These are phyloP conservation scores for Phytophthora multivora DNA, from an alignment of 352 stramenopile species.

Conservation along the genomic window DNA sequence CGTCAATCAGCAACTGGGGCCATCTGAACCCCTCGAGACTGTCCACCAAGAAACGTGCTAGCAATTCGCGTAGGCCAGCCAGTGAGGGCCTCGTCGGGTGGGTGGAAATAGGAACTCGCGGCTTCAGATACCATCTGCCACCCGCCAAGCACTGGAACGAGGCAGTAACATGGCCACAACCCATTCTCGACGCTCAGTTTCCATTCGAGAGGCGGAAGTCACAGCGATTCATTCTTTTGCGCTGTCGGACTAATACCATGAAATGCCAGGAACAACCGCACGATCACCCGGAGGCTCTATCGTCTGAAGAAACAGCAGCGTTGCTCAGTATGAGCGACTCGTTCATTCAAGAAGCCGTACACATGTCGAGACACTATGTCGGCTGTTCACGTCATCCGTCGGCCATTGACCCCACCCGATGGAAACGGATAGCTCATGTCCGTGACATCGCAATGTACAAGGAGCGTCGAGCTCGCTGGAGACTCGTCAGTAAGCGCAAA, in stretches of 20 bases:
- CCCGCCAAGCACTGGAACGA: slow-evolving; percentile 22
- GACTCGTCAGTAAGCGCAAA: slow-evolving; percentile 27
- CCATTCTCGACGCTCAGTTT: slow-evolving; percentile 7
- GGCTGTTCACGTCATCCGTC: slow-evolving; percentile 20
- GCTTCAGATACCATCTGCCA: slow-evolving; percentile 18
- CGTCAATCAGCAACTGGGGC: slow-evolving; percentile 16
- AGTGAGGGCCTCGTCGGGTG: slow-evolving; percentile 9
- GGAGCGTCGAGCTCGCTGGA: slow-evolving; percentile 26
- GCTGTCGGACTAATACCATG: slow-evolving; percentile 12
- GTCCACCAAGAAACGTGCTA: slow-evolving; percentile 7
- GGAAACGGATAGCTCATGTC: slow-evolving; percentile 32
- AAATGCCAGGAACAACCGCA: slow-evolving; percentile 9
- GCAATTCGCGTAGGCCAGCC: not conserved
- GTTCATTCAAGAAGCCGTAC: slow-evolving; percentile 38
- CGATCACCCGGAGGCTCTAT: slow-evolving; percentile 10
- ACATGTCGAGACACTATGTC: slow-evolving; percentile 41
- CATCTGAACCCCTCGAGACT: slow-evolving; percentile 31
- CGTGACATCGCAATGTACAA: slow-evolving; percentile 35
- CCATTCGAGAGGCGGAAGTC: slow-evolving; percentile 4
- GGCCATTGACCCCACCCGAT: slow-evolving; percentile 26
- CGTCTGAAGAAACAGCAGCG: slow-evolving; percentile 27
- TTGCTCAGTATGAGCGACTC: slow-evolving; percentile 38
- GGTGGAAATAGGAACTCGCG: not conserved
- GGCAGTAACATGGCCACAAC: slow-evolving; percentile 27
- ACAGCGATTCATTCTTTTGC: slow-evolving; percentile 9